Evolutionary conservation across 352 stramenopile species (phyloP), one percentile per base, ranked within the genome.

Genomic region (Pythium phragmitis): DNA sequence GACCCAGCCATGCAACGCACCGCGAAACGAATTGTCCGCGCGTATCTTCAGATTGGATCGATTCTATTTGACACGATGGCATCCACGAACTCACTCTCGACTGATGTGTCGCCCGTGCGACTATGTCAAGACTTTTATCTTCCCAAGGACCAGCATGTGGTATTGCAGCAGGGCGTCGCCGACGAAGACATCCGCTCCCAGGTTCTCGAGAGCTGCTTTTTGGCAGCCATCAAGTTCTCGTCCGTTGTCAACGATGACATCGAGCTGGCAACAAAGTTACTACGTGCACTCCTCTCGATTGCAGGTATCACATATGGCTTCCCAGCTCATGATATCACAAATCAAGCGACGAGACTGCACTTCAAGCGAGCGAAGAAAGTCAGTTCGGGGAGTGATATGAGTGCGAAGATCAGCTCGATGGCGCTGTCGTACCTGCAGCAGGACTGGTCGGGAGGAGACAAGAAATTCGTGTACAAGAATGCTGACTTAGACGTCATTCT

Each of bases 371-470:
- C 16, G 3, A 36, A 41, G n/a, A 53, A 52, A 21, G 17, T 26
- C 52, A 70, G 51, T 13, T 39, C 53, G 28, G 62, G 45, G 30
- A 69, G 30, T 26, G 55, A 57, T 6, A 82, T 85, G 58, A 65
- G 63, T 8, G 19, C 52, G 2, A 71, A 72, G 55, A 74, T 87
- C 53, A 80, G 65, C 41, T 17, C 46, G 12, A 56, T 89, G 28
- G 74, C 78, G 1, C 56, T 74, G 4, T 49, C 57, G 28, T 80
- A 72, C 39, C 58, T 89, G 7, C 67, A 83, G 54, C 67, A 63
- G 3, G 68, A 87, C 47, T 89, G 80, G 80, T 74, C 74, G 11
- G 8, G 54, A n/a, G 69, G 69, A 26, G 67, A 81, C 50, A 58
- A 57, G 28, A 85, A 82, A 50, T 73, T 72, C 34, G 51, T 67